Evolutionary conservation across 805 yeast genomes (phyloP).

Genomic region (Candida maesae): DNA sequence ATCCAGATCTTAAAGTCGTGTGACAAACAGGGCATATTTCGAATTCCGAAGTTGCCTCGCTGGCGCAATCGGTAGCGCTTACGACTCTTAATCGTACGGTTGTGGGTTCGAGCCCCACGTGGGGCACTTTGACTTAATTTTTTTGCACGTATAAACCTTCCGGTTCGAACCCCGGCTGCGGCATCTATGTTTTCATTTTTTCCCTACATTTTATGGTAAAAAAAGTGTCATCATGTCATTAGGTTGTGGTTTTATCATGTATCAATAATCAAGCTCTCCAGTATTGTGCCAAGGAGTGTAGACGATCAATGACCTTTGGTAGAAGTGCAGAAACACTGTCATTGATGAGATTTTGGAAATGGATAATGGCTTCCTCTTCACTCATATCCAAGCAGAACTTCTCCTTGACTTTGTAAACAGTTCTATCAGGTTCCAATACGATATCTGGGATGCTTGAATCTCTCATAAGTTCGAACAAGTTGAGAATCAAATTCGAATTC

Average conservation of each 20-base stretch:
- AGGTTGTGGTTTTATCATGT: too few species aligned
- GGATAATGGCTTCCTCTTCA: conserved; percentile 93
- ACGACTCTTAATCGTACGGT: conserved; percentile 34
- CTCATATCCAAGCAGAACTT: conserved; percentile 90
- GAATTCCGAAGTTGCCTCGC: conserved; percentile 24
- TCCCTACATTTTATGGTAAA: too few species aligned
- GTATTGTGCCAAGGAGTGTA: conserved; percentile 94
- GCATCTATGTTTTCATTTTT: too few species aligned
- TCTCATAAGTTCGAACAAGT: conserved; percentile 89
- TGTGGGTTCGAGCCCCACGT: conserved; percentile 36
- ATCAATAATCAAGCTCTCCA: conserved; percentile 85
- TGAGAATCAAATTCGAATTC: conserved; percentile 84
- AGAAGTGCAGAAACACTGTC: conserved; percentile 91
- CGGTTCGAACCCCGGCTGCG: too few species aligned
- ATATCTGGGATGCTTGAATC: conserved; percentile 92
- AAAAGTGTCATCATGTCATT: not conserved
- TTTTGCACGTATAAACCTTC: not conserved
- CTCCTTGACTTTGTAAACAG: conserved; percentile 88
- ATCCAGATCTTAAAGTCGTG: not conserved
- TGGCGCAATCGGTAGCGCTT: conserved; percentile 35
- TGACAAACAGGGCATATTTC: not conserved
- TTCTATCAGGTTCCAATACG: conserved; percentile 76
- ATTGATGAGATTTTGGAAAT: conserved; percentile 89
- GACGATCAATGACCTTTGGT: conserved; percentile 92
- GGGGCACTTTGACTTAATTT: conserved; percentile 22